Evolutionary conservation across 2,329 filamentous ascomycete genomes (phyloP).

Genomic region (Annulohypoxylon truncatum): DNA sequence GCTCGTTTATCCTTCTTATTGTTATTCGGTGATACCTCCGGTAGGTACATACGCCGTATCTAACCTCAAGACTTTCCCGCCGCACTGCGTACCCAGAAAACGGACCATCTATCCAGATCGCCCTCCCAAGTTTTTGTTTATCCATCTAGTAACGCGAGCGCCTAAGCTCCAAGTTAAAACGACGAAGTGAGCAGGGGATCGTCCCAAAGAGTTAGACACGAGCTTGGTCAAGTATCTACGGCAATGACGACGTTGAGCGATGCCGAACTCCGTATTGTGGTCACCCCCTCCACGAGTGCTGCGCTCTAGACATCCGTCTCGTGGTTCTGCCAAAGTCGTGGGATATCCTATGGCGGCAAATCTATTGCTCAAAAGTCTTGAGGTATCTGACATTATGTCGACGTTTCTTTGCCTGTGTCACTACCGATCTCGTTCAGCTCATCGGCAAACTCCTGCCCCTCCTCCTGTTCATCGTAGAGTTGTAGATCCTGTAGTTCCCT

Average conservation of each 20-base stretch:
- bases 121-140: neutral
- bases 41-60: neutral
- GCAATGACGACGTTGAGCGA: too few relatives aligned
- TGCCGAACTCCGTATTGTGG: too few relatives aligned
- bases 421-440: conserved; percentile 6
- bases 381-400: neutral
- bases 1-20: neutral
- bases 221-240: too few relatives aligned
- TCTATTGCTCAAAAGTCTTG: neutral
- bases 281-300: too few relatives aligned
- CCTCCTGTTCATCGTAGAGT: conserved; percentile 14
- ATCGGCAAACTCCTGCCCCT: conserved; percentile 5
- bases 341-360: neutral
- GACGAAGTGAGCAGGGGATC: neutral
- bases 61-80: neutral
- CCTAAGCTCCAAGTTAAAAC: neutral
- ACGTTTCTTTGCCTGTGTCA: neutral
- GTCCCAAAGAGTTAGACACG: neutral
- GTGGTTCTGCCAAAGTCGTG: neutral
- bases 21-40: neutral
- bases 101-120: neutral
- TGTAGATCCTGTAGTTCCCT: neutral
- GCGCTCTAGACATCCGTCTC: neutral
- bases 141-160: neutral
- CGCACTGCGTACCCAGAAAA: neutral